phyloP scores from a whole-genome alignment of 257 asterid genomes.

The Jaltomata sinuosa region DNA sequence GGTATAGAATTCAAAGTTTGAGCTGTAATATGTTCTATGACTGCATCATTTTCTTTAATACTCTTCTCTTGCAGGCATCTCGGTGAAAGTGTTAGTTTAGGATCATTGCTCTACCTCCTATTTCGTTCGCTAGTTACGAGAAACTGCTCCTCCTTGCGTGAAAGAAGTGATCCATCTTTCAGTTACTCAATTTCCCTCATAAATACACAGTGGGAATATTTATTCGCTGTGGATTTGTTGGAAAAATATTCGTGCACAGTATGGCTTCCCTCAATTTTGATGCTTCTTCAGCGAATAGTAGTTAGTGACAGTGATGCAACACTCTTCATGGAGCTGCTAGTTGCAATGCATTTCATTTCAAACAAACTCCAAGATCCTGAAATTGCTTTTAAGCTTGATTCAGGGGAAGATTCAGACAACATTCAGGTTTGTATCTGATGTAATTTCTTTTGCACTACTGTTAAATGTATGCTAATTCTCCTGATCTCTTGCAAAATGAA shows the following conservation, averaged over 20 bases:
- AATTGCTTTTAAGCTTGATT: slow-evolving; percentile 54
- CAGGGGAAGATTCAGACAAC: slow-evolving; percentile 40
- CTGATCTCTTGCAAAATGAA: not conserved
- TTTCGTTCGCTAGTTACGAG: slow-evolving; percentile 54
- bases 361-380: slow-evolving; percentile 84
- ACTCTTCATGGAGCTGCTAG: slow-evolving; percentile 42
- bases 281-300: slow-evolving; percentile 51
- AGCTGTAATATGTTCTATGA: not conserved
- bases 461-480: not conserved
- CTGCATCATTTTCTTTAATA: slow-evolving; percentile 20
- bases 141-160: slow-evolving; percentile 23
- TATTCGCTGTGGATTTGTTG: slow-evolving; percentile 51
- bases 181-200: slow-evolving; percentile 24
- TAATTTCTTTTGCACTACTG: not conserved
- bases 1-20: slow-evolving; percentile 31
- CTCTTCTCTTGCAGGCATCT: slow-evolving; percentile 57
- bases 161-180: slow-evolving; percentile 27
- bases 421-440: slow-evolving; percentile 50
- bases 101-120: slow-evolving; percentile 67
- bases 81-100: slow-evolving; percentile 69
- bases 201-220: slow-evolving; percentile 67
- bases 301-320: slow-evolving; percentile 26
- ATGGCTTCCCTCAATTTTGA: slow-evolving; percentile 73
- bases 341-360: slow-evolving; percentile 47
- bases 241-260: slow-evolving; percentile 70